A percentile compares a stretch with the other conserved stretches of the same genome.
Evolutionary conservation across 2,329 filamentous ascomycete species (phyloP).

Genomic region (Neonectria ditissima): DNA sequence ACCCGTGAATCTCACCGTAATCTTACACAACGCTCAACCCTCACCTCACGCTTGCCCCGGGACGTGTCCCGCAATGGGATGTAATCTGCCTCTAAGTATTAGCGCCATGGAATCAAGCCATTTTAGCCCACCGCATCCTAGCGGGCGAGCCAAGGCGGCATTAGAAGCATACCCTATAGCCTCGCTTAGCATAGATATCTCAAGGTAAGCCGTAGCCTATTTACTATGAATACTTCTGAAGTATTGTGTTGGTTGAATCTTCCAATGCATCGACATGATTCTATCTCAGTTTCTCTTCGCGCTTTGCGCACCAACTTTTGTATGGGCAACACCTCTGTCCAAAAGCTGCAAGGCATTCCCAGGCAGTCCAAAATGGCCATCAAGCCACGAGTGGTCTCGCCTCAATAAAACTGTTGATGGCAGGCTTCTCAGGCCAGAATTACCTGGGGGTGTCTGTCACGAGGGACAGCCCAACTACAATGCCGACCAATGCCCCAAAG

Average conservation of each 20-base stretch:
- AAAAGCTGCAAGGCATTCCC: constrained; percentile 21
- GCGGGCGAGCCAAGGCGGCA: neutral
- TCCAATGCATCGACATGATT: neutral
- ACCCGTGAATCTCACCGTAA: neutral
- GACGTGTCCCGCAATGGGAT: neutral
- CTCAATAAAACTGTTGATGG: constrained; percentile 15
- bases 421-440: constrained; percentile 8
- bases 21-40: neutral
- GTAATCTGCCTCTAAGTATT: neutral
- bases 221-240: constrained; percentile 3
- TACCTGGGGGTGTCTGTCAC: constrained; percentile 18
- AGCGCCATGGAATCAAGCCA: no score
- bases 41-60: neutral
- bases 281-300: no score
- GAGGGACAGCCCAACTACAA: constrained; percentile 18
- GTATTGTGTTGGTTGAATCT: no score
- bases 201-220: neutral
- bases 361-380: constrained; percentile 6
- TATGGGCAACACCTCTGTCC: no score
- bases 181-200: neutral
- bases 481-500: constrained; percentile 16
- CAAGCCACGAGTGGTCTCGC: constrained; percentile 10
- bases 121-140: neutral
- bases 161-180: neutral
- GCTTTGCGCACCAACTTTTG: constrained; percentile 13